Conservation (phyloP, 768 basidiomycete genomes). For the Jaapia argillacea region DNA sequence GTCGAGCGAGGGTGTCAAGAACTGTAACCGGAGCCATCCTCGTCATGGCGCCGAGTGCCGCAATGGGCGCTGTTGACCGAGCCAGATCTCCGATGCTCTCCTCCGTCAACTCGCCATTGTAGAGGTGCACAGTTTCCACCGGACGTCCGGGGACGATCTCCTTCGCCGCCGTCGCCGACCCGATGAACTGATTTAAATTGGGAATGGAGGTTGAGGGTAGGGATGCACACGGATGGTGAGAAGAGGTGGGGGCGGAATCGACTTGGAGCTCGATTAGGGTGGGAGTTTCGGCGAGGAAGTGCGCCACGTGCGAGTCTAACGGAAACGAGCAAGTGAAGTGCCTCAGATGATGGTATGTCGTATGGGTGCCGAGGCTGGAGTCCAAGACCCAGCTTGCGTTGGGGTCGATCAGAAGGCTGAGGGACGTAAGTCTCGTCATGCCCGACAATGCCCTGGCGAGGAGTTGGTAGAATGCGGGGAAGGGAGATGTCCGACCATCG, state of each 20-base stretch:
- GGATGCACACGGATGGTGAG: constrained; percentile 10
- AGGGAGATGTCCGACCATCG: constrained; percentile 24
- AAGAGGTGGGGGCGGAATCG: constrained; percentile 24
- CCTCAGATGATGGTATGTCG: constrained; percentile 35
- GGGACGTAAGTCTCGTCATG: constrained; percentile 53
- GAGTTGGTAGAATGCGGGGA: constrained; percentile 35
- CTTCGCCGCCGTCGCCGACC: constrained; percentile 45
- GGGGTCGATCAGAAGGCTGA: constrained; percentile 38
- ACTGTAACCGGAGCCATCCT: constrained; percentile 47
- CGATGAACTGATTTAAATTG: constrained; percentile 47
- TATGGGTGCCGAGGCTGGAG: constrained; percentile 11
- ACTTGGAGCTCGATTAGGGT: constrained; percentile 50
- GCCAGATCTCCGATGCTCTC: constrained; percentile 44
- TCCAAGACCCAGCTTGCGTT: constrained; percentile 44
- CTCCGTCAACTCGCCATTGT: constrained; percentile 48
- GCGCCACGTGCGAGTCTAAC: constrained; percentile 45
- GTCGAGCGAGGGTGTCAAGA: constrained; percentile 41
- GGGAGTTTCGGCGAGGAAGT: constrained; percentile 48
- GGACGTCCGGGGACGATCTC: constrained; percentile 58
- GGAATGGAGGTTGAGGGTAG: constrained; percentile 26
- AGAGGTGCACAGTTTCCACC: constrained; percentile 51
- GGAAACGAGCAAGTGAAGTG: constrained; percentile 53
- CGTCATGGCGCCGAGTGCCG: constrained; percentile 50
- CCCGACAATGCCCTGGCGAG: constrained; percentile 43
- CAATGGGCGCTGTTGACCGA: constrained; percentile 37